Evolutionary conservation across 2,329 filamentous ascomycete species (phyloP), one percentile per base, ranked within the genome.

Genomic region (Neofusicoccum umdonicola): DNA sequence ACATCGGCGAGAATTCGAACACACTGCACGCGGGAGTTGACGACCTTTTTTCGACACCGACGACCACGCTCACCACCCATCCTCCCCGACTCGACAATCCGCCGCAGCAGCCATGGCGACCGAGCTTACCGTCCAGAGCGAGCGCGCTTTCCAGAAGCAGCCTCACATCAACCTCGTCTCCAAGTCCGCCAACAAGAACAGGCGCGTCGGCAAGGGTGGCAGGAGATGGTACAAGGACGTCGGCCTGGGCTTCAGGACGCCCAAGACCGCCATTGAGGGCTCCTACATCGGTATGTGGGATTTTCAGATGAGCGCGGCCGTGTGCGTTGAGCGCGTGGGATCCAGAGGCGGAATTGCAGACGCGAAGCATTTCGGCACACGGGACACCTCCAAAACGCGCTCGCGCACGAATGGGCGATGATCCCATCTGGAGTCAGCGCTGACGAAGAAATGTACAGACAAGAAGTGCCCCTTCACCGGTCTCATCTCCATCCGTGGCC

Each of bases 381-480:
- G 27, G 39, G 17, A 22, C n/a, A 37, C 6, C 17, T 47, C 5
- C 11, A 37, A 47, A 22, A 11, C 31, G 17, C 56, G 56, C 56
- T 47, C 56, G 41, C 34, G 22, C 15, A 45, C 5, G 39, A 42
- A 17, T 12, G 27, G 22, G 54, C 9, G 7, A 13, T 17, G 8
- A 7, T 22, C 15, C 9, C 6, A 37, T 48, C 12, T 5, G 9
- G 27, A 27, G 42, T 13, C 45, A 51, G 15, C 34, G 37, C 64
- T 66, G 45, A 66, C 57, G 8, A n/a, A 17, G 45, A 35, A 39
- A 66, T 52, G 66, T 70, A 77, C 79, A 97, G 95, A 99, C 90
- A 99, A 99, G 92, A 99, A 99, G 89, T 99, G 95, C 91, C 95
- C 95, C 75, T 99, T 99, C 90, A 97, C 93, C 76, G 96, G 96